Conservation (phyloP, 179 eudicot genomes). For the Drosera spatulata region DNA sequence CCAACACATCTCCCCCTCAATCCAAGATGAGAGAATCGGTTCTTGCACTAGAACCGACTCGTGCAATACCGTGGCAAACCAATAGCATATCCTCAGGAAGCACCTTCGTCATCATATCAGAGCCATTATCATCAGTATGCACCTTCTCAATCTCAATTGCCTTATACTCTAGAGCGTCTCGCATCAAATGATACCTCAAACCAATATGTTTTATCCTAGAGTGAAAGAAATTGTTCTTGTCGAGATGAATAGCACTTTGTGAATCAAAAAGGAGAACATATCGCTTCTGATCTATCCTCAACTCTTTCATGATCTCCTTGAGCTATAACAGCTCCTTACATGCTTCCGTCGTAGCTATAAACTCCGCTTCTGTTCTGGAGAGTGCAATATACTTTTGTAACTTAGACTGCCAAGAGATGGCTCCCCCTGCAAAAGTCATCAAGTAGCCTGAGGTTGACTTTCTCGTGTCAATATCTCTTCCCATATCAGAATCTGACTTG, state of each 20-base stretch:
- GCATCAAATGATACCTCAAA: neutral
- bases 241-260: neutral
- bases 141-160: too few relatives aligned
- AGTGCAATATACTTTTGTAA: slow-evolving; percentile 1
- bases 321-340: neutral
- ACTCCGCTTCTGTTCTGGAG: neutral
- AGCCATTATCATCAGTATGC: too few relatives aligned
- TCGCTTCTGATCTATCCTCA: neutral
- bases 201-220: neutral
- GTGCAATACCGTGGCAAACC: too few relatives aligned
- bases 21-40: too few relatives aligned
- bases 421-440: neutral
- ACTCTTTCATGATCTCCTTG: neutral
- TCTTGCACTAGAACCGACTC: too few relatives aligned
- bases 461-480: neutral
- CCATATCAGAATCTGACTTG: neutral
- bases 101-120: too few relatives aligned
- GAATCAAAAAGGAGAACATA: neutral
- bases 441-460: neutral
- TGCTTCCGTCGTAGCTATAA: neutral
- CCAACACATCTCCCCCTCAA: too few relatives aligned
- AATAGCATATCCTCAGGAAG: too few relatives aligned
- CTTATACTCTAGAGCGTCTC: too few relatives aligned
- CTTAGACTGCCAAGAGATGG: slow-evolving; percentile 3
- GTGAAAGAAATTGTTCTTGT: neutral